A percentile compares a stretch with the other conserved stretches of the same genome.
Evolutionary conservation across 805 yeast species (phyloP).

Genomic region (Candida ipomoeae): DNA sequence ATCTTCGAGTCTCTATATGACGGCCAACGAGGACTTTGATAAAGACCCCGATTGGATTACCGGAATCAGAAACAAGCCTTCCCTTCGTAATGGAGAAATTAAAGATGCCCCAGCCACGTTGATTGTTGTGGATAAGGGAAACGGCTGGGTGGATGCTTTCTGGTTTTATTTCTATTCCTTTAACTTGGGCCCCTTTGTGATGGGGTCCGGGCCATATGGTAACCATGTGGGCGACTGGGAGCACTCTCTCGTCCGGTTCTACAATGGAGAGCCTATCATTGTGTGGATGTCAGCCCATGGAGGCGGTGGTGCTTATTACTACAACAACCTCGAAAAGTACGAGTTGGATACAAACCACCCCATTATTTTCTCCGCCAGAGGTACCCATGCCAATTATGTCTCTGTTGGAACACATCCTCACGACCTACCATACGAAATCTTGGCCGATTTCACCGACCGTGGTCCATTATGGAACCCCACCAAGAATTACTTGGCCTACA

Average conservation of each 20-base stretch:
- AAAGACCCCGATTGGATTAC: constrained; percentile 79
- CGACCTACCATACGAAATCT: constrained; percentile 87
- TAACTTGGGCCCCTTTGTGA: constrained; percentile 92
- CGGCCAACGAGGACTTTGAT: constrained; percentile 67
- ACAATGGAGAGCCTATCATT: constrained; percentile 71
- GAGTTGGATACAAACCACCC: constrained; percentile 50
- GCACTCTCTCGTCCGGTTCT: constrained; percentile 82
- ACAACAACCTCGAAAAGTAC: constrained; percentile 67
- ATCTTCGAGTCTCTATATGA: constrained; percentile 48
- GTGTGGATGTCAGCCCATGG: constrained; percentile 99
- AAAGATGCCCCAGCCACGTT: constrained; percentile 74
- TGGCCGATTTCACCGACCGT: constrained; percentile 90
- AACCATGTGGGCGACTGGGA: constrained; percentile 99
- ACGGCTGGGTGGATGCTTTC: constrained; percentile 91
- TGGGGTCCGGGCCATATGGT: constrained; percentile 98
- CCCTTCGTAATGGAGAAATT: constrained; percentile 64
- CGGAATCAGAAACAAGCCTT: constrained; percentile 65
- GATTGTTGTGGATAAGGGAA: constrained; percentile 86
- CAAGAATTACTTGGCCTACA: constrained; percentile 74
- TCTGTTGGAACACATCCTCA: constrained; percentile 96
- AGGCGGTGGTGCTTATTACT: constrained; percentile 88
- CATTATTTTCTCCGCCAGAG: constrained; percentile 83
- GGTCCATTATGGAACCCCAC: constrained; percentile 96
- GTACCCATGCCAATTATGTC: constrained; percentile 96
- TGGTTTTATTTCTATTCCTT: constrained; percentile 96